phyloP scores from a whole-genome alignment of 805 yeast genomes.

The Kuraishia hungarica region DNA sequence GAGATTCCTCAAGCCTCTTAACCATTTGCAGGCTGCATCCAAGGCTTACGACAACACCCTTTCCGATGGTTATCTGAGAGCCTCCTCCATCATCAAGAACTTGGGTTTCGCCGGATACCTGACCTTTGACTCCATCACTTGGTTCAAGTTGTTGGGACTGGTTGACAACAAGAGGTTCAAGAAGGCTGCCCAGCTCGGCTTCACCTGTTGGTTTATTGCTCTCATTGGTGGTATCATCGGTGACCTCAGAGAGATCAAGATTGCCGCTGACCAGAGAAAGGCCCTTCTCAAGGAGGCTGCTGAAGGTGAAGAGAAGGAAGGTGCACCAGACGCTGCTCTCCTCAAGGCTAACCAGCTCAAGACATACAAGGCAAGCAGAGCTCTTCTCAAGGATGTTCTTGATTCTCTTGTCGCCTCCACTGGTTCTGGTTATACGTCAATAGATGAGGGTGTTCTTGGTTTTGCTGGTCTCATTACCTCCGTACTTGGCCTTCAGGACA shows the following conservation, averaged over 20 bases:
- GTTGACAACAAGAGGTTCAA: conserved; percentile 29
- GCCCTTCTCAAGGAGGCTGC: conserved; percentile 16
- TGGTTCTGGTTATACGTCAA: conserved; percentile 47
- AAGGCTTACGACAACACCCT: conserved; percentile 64
- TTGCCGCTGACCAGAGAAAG: conserved; percentile 26
- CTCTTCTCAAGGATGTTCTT: conserved; percentile 65
- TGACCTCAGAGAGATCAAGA: conserved; percentile 46
- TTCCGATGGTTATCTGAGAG: conserved; percentile 45
- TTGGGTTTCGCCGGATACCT: conserved; percentile 57
- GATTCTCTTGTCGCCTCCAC: conserved; percentile 73
- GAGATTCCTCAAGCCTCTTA: conserved; percentile 76
- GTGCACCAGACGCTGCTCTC: conserved; percentile 20
- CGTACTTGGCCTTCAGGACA: conserved; percentile 62
- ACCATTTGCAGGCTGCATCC: conserved; percentile 61
- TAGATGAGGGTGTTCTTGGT: conserved; percentile 76
- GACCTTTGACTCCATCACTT: conserved; percentile 52
- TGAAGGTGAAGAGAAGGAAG: conserved; percentile 28
- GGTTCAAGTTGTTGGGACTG: conserved; percentile 52
- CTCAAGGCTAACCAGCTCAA: conserved; percentile 34
- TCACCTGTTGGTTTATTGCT: conserved; percentile 73
- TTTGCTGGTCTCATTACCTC: conserved; percentile 81
- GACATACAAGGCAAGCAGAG: conserved; percentile 39
- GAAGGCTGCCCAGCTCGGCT: conserved; percentile 47
- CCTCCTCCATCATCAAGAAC: conserved; percentile 45
- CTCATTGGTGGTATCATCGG: conserved; percentile 54